These are phyloP conservation scores for Isabelozyma rhagii DNA, from an alignment of 805 yeast genomes.

Conservation along the genomic window DNA sequence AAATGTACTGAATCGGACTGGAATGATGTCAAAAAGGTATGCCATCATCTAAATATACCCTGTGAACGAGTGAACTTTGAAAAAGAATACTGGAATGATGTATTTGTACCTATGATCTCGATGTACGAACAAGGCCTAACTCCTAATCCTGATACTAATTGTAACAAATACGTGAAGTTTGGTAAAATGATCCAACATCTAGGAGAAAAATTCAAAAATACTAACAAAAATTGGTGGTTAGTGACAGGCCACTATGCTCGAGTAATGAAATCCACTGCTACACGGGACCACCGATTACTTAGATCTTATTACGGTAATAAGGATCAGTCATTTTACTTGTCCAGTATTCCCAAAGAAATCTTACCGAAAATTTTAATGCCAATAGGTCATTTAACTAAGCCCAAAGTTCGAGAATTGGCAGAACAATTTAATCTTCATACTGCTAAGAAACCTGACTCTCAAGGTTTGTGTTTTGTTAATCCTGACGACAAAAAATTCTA, in stretches of 20 bases:
- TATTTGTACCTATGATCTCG: slow-evolving; percentile 87
- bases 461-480: slow-evolving; percentile 89
- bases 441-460: slow-evolving; percentile 86
- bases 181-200: slow-evolving; percentile 69
- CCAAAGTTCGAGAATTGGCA: slow-evolving; percentile 71
- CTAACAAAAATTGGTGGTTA: slow-evolving; percentile 61
- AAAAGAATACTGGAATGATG: slow-evolving; percentile 87
- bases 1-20: slow-evolving; percentile 85
- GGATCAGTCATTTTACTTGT: slow-evolving; percentile 89
- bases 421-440: slow-evolving; percentile 48
- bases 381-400: slow-evolving; percentile 73
- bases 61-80: slow-evolving; percentile 82
- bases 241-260: slow-evolving; percentile 86
- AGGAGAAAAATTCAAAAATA: slow-evolving; percentile 27
- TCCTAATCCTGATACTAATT: slow-evolving; percentile 92
- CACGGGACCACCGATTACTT: slow-evolving; percentile 44
- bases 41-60: slow-evolving; percentile 58
- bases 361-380: slow-evolving; percentile 66
- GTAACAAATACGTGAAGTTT: slow-evolving; percentile 84
- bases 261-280: slow-evolving; percentile 32
- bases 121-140: slow-evolving; percentile 71
- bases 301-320: slow-evolving; percentile 59
- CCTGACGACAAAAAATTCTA: slow-evolving; percentile 61
- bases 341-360: slow-evolving; percentile 52
- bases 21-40: slow-evolving; percentile 73